Evolutionary conservation across 1,139 yeast species (phyloP).

Genomic region (Saccharomyces hybrid): DNA sequence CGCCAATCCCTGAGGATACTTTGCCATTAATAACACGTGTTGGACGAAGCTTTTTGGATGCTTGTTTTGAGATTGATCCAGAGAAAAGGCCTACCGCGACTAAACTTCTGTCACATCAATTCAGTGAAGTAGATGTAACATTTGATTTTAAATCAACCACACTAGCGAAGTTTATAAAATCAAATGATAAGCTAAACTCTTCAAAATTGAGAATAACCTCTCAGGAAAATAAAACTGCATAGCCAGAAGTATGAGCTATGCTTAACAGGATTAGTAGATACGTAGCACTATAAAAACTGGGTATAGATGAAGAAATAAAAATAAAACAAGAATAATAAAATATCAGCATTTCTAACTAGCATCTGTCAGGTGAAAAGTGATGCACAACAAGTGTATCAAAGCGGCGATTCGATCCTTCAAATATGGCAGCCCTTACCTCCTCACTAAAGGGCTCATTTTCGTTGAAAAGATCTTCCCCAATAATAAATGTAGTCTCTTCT

Average conservation of each 20-base stretch:
- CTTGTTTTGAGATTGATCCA: conserved; percentile 78
- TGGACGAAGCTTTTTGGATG: conserved; percentile 64
- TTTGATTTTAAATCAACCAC: conserved; percentile 60
- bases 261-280: neutral
- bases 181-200: conserved; percentile 39
- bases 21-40: conserved; percentile 49
- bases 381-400: conserved; percentile 23
- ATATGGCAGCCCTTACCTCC: conserved; percentile 17
- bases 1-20: conserved; percentile 91
- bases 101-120: conserved; percentile 53
- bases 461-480: conserved; percentile 19
- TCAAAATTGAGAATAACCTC: conserved; percentile 27
- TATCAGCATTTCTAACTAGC: neutral
- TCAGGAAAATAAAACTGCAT: conserved; percentile 11
- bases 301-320: neutral
- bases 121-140: conserved; percentile 41
- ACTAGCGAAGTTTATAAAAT: conserved; percentile 48
- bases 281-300: neutral
- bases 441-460: conserved; percentile 17
- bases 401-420: conserved; percentile 18
- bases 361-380: conserved; percentile 8
- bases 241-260: neutral
- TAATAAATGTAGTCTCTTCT: conserved; percentile 24
- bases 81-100: conserved; percentile 82
- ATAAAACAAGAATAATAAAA: neutral